These are phyloP conservation scores for Sporothrix schenckii DNA, from an alignment of 2,329 filamentous ascomycete species.

Conservation along the genomic window DNA sequence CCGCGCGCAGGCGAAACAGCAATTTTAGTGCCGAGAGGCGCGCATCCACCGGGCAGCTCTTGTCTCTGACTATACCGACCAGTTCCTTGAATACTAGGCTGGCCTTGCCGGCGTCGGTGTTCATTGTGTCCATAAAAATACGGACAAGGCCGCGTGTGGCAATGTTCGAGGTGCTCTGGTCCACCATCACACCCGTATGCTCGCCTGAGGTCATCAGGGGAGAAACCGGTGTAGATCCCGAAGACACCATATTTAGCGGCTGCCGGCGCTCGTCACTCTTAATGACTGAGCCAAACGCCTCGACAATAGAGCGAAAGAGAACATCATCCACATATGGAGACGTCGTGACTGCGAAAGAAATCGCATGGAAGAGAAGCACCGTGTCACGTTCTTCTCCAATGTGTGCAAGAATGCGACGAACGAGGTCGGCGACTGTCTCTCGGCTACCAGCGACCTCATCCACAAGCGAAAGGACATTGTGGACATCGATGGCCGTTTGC, in stretches of 20 bases:
- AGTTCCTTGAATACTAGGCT: conserved; percentile 64
- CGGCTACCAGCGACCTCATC: conserved; percentile 53
- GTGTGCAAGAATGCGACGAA: conserved; percentile 63
- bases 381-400: conserved; percentile 67
- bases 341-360: conserved; percentile 66
- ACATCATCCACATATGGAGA: conserved; percentile 61
- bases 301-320: conserved; percentile 62
- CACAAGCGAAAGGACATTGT: conserved; percentile 61
- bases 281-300: conserved; percentile 56
- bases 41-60: conserved; percentile 65
- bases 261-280: conserved; percentile 53
- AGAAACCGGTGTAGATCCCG: background rate
- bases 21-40: conserved; percentile 75
- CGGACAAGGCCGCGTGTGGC: conserved; percentile 71
- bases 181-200: conserved; percentile 39
- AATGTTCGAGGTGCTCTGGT: conserved; percentile 67
- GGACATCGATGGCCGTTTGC: conserved; percentile 61
- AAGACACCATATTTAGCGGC: conserved; percentile 37
- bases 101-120: conserved; percentile 66
- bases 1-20: conserved; percentile 79
- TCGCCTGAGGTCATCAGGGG: conserved; percentile 38
- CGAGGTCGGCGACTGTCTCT: conserved; percentile 61
- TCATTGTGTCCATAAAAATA: conserved; percentile 74
- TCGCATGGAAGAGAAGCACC: conserved; percentile 64
- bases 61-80: conserved; percentile 64